phyloP scores from a whole-genome alignment of 345 rosid species.

The rapeseed (Brassica napus) region Da-Ae NC_063446.1:3927501-3928000 shows the following conservation, averaged over 20 bases:
- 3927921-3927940: slow-evolving; percentile 88
- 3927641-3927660: slow-evolving; percentile 97
- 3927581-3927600: slow-evolving; percentile 94
- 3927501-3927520: slow-evolving; percentile 77
- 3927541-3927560: slow-evolving; percentile 88
- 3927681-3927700: slow-evolving; percentile 74
- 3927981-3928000: slow-evolving; percentile 82
- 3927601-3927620: slow-evolving; percentile 95
- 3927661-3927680: slow-evolving; percentile 89
- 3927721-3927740: slow-evolving; percentile 56
- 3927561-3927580: slow-evolving; percentile 91
- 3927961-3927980: slow-evolving; percentile 68
- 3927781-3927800: slow-evolving; percentile 79
- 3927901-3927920: slow-evolving; percentile 78
- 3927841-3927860: slow-evolving; percentile 55
- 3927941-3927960: slow-evolving; percentile 85
- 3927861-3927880: slow-evolving; percentile 48
- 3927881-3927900: slow-evolving; percentile 66
- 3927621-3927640: slow-evolving; percentile 80
- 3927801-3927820: slow-evolving; percentile 86
- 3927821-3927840: slow-evolving; percentile 95
- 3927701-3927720: slow-evolving; percentile 65
- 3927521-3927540: slow-evolving; percentile 81
- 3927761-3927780: slow-evolving; percentile 49
- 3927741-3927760: slow-evolving; percentile 50